Evolutionary conservation across 805 yeast species (phyloP), one percentile per base, ranked within the genome.

Genomic region (Teunomyces gatunensis): DNA sequence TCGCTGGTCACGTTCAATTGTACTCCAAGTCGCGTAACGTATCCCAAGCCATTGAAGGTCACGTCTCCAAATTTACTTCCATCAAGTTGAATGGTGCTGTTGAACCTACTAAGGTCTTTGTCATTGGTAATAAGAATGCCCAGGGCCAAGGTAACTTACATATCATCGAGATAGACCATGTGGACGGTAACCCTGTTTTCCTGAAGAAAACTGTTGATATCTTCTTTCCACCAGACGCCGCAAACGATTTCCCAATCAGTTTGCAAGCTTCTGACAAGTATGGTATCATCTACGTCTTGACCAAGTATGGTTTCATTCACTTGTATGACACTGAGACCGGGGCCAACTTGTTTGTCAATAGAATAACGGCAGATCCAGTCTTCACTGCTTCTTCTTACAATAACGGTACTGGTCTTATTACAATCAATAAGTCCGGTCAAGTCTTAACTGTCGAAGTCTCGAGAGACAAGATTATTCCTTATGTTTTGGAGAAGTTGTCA

Each of bases 11-110:
- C 70, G 87, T 92, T 65, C 99, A 94, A 74, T 81, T 94, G 53
- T 94, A 75, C 71, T 87, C 96, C 50, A 87, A 85, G 65, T 82
- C 85, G 46, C 84, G 98, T 71, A 87, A 87, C 63, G 88, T 92
- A 34, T 91, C 97, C 11, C 99, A 94, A 73, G 91, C 96, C 17
- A 89, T 94, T 58, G 98, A 94, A 63, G 99, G 99, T 59, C 99
- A 94, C 68, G 98, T 95, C 47, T 94, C 96, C 50, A 82, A 83
- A 36, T 94, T 94, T 71, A 89, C 96, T 46, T 75, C 78, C 50
- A 73, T 94, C 53, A 78, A 82, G 51, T 75, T 92, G 57, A 86
- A 82, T 45, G 89, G 89, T 47, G 88, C 91, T 34, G 58, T 82
- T 25, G 69, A 69, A 40, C 88, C 88, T 36, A 87, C 96, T 44